Base-by-base conservation (phyloP, 2,329 filamentous ascomycete species). In the Cladosporium sp. region DNA sequence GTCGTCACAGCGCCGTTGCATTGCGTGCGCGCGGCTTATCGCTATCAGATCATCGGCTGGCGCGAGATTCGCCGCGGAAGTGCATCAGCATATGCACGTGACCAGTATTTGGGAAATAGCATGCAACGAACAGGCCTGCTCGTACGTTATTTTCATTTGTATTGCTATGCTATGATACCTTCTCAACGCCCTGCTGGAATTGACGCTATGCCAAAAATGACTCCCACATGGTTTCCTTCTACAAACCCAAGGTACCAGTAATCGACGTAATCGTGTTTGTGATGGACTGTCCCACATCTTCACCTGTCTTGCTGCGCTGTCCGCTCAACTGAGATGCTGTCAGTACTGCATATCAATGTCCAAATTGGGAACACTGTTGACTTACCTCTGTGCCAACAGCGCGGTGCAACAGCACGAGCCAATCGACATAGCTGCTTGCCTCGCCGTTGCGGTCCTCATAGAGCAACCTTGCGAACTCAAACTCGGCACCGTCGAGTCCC, bases 361-460 rank as follows among this genome's bases (percentile, higher is more conserved):
- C 0, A 7, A 1, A 12, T 8, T 8, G 2, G 2, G n/a, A 21
- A 46, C 7, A 33, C 21, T 12, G 11, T 49, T 18, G 18, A 73
- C 77, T 72, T 75, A 82, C 82, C 78, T 99, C 95, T 69, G 97
- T 83, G 76, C 97, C 93, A 69, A 99, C 95, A 71, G 91, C 89
- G 72, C 94, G 90, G 80, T 99, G 95, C 68, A 98, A 85, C 78
- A 97, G 91, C 66, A 99, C 95, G 74, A 99, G 83, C 95, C 95
- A 99, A 80, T 99, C 95, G 37, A 98, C 95, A 79, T 98, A 99
- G 76, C 91, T 96, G 80, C 96, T 93, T 40, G 95, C 95, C 81
- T 99, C 95, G 71, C 97, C 97, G 78, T 98, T 98, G 70, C 95
- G 87, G 76, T 99, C 95, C 80, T 99, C 95, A 35, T 97, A 88